These are phyloP conservation scores for Epithemia pelagica DNA, from an alignment of 108 stramenopile genomes.

Conservation along the genomic window DNA sequence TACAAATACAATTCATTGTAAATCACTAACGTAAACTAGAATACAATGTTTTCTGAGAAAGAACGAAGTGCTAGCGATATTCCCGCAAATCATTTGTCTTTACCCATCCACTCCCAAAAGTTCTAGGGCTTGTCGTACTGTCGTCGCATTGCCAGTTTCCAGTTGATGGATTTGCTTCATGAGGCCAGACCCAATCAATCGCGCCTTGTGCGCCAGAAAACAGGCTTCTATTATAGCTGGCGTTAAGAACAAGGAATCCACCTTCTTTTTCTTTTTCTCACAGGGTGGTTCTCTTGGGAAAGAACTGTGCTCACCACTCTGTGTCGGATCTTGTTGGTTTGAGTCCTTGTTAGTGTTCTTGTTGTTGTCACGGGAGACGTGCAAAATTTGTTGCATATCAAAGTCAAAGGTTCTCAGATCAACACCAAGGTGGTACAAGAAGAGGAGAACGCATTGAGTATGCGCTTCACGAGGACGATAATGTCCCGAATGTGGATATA, in stretches of 20 bases:
- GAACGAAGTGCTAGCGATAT: no score
- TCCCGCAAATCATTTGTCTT: no score
- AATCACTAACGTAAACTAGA: no score
- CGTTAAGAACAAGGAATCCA: constrained; percentile 43
- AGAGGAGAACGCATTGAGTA: constrained; percentile 66
- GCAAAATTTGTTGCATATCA: constrained; percentile 82
- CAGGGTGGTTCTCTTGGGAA: neutral
- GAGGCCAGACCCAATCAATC: constrained; percentile 46
- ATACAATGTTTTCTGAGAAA: no score
- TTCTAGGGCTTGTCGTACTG: neutral
- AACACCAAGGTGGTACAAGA: constrained; percentile 57
- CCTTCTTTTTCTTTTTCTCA: constrained; percentile 61
- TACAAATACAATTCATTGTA: no score
- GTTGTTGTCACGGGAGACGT: constrained; percentile 50
- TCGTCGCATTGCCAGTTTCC: constrained; percentile 33
- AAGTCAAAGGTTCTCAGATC: constrained; percentile 67
- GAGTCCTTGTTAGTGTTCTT: neutral
- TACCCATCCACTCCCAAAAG: no score
- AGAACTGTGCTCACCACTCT: neutral
- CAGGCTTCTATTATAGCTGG: constrained; percentile 47
- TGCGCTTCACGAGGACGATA: constrained; percentile 64
- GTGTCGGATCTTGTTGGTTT: neutral
- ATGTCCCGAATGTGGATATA: constrained; percentile 72
- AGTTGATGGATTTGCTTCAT: constrained; percentile 61
- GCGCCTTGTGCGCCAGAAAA: constrained; percentile 65